These are phyloP conservation scores for Irpex lacteus DNA, from an alignment of 1,284 basidiomycete species.

Conservation along the genomic window DNA sequence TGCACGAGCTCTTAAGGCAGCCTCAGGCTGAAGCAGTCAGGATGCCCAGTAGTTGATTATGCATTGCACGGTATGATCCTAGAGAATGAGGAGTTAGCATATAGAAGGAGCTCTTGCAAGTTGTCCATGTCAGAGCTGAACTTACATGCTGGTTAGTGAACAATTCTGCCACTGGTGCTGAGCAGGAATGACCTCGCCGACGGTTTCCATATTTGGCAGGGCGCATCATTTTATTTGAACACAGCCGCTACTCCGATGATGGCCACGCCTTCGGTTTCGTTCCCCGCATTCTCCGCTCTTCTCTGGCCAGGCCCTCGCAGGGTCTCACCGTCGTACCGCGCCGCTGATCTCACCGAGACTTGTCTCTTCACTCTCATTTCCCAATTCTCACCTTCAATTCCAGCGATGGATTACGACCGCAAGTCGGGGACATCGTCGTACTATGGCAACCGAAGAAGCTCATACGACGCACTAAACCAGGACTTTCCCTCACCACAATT, in stretches of 20 bases:
- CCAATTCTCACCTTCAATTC: neutral
- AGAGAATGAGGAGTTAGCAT: too few relatives aligned
- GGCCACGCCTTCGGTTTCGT: neutral
- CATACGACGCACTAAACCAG: conserved; percentile 56
- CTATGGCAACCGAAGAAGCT: conserved; percentile 60
- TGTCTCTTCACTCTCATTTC: conserved; percentile 7
- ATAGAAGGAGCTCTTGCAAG: too few relatives aligned
- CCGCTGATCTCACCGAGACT: conserved; percentile 10
- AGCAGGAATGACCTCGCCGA: too few relatives aligned
- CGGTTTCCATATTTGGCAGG: neutral
- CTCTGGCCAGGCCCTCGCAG: neutral
- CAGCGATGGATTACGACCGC: conserved; percentile 53
- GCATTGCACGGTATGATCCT: too few relatives aligned
- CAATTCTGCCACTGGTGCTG: too few relatives aligned
- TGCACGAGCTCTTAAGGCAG: too few relatives aligned
- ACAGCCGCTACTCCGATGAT: neutral
- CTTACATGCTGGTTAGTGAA: neutral
- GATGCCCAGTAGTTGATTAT: too few relatives aligned
- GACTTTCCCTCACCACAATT: conserved; percentile 42
- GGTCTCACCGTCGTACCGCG: neutral
- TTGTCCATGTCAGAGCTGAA: too few relatives aligned
- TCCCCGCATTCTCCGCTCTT: neutral
- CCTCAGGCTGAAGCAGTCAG: too few relatives aligned
- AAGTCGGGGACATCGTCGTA: conserved; percentile 76
- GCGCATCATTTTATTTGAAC: neutral